phyloP scores from a whole-genome alignment of 768 basidiomycete species.

The Tricholoma sp. region DNA sequence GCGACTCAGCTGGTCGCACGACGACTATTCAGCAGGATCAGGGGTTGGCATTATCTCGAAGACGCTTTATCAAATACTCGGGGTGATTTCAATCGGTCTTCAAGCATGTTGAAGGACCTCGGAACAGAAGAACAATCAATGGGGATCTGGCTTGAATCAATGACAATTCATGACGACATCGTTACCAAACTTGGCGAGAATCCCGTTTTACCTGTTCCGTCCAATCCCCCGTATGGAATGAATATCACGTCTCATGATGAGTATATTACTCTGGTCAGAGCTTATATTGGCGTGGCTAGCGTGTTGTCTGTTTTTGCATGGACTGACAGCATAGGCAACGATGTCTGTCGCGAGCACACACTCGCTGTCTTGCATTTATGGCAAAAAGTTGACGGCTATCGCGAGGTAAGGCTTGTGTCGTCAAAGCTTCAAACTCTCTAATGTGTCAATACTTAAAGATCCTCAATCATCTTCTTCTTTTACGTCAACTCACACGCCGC shows the following conservation, averaged over 20 bases:
- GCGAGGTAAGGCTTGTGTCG: slow-evolving; percentile 45
- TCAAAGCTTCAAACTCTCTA: slow-evolving; percentile 1
- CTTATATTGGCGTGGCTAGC: slow-evolving; percentile 60
- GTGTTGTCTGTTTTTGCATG: slow-evolving; percentile 73
- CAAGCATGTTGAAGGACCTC: slow-evolving; percentile 53
- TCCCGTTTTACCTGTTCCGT: slow-evolving; percentile 27
- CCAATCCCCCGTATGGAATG: slow-evolving; percentile 29
- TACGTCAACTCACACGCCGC: slow-evolving; percentile 69
- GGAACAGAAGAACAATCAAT: slow-evolving; percentile 60
- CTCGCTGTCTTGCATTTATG: slow-evolving; percentile 60
- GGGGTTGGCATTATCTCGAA: slow-evolving; percentile 57
- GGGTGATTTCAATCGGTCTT: slow-evolving; percentile 46
- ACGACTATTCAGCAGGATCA: slow-evolving; percentile 44
- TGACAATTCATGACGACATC: slow-evolving; percentile 56
- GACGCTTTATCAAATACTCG: slow-evolving; percentile 52
- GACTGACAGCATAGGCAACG: slow-evolving; percentile 71
- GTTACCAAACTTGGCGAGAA: slow-evolving; percentile 38
- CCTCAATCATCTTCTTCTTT: slow-evolving; percentile 64
- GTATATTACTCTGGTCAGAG: slow-evolving; percentile 61
- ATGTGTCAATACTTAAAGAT: slow-evolving; percentile 39
- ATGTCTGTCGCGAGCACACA: slow-evolving; percentile 57
- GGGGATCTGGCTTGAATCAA: slow-evolving; percentile 69
- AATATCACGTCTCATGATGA: slow-evolving; percentile 41
- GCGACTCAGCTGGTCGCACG: slow-evolving; percentile 40
- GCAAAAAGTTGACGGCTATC: slow-evolving; percentile 67